phyloP scores from a whole-genome alignment of 225 moss, liverwort and hornwort genomes.

The Polytrichum formosum region DNA sequence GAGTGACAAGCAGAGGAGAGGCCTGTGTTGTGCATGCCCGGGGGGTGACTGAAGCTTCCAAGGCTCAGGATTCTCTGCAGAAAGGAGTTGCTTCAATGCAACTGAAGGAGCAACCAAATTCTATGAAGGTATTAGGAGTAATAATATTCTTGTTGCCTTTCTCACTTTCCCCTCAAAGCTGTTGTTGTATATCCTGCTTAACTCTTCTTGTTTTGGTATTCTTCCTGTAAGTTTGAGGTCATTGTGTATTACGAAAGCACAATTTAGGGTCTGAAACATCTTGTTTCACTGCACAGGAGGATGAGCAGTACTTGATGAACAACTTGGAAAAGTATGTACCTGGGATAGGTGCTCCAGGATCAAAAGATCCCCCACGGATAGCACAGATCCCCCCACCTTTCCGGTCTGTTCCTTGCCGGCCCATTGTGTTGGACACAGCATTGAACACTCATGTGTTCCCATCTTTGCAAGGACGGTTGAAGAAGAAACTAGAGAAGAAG shows the following conservation, averaged over 20 bases:
- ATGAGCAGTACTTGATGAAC: slow-evolving; percentile 51
- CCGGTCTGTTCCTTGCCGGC: slow-evolving; percentile 84
- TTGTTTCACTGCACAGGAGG: slow-evolving; percentile 38
- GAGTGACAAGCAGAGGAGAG: slow-evolving; percentile 64
- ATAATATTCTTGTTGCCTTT: neutral
- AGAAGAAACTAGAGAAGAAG: slow-evolving; percentile 67
- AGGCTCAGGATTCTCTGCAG: slow-evolving; percentile 61
- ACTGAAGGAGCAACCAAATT: slow-evolving; percentile 44
- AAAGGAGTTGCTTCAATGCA: slow-evolving; percentile 70
- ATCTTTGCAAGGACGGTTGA: slow-evolving; percentile 72
- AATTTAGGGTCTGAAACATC: neutral
- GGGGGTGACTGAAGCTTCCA: slow-evolving; percentile 74
- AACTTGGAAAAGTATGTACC: slow-evolving; percentile 72
- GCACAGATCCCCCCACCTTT: slow-evolving; percentile 81
- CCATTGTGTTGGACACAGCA: slow-evolving; percentile 89
- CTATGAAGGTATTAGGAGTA: slow-evolving; percentile 38
- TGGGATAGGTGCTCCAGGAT: slow-evolving; percentile 54
- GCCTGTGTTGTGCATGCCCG: slow-evolving; percentile 90
- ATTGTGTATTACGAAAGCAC: neutral
- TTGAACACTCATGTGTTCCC: slow-evolving; percentile 72
- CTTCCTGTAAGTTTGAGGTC: neutral
- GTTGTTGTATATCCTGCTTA: neutral
- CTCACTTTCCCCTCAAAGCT: neutral
- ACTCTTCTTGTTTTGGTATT: neutral
- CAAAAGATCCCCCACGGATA: slow-evolving; percentile 70